Base-by-base conservation (phyloP, 2,329 filamentous ascomycete genomes). In the Scytalidium lignicola region DNA sequence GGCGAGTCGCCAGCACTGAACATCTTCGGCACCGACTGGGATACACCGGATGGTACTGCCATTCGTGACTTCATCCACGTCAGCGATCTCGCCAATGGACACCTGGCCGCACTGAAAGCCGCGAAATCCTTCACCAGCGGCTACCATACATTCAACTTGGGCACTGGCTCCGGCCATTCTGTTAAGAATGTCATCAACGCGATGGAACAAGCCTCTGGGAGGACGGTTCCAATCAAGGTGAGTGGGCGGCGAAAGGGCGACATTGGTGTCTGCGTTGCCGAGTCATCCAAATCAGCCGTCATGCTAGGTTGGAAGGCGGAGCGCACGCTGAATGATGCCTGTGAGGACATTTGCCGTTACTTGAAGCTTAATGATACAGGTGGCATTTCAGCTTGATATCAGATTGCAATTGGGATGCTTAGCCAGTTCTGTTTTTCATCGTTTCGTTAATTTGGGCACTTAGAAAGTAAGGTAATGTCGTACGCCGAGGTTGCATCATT, bases 31-130 rank as follows among this genome's bases (percentile, higher is more conserved):
- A 74, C 72, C 3, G 80, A 85, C 62, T 85, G 80, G 76, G 71
- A 80, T 46, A 85, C 82, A 0, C 67, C 71, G 2, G 82, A 85
- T 55, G 81, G 82, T 15, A 84, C 82, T 1, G 79, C 80, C 2
- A 72, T 85, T 32, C 77, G 82, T 23, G 82, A 85, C 62, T 85
- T 82, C 61, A 82, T 85, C 53, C 81, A 85, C 55, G 81, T 85
- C 39, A 76, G 74, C 10, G 82, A 85, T 62, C 71, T 85, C 32
- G 81, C 81, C 9, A 70, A 75, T 37, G 81, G 78, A 4, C 82
- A 85, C 62, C 75, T 83, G 29, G 78, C 80, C 3, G 82, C 82
- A 1, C 67, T 83, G 19, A 50, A 60, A 15, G 59, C 70, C 67
- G 29, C 62, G 60, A 21, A 59, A 64, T 17, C 8, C 61, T 60